Conservation (phyloP, 1,284 basidiomycete species). For the Sutorius eximius region DNA sequence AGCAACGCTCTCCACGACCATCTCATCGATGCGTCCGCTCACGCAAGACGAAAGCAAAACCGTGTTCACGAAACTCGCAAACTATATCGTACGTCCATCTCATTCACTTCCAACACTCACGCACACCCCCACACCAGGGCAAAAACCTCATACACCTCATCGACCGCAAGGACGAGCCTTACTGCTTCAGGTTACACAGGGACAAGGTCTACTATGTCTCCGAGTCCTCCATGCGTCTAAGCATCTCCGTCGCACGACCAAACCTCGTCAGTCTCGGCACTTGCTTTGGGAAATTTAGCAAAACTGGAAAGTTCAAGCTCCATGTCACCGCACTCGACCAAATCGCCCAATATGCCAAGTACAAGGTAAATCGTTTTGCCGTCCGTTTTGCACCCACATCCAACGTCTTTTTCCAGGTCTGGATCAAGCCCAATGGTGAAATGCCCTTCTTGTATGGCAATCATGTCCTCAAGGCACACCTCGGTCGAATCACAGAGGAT, state of each 20-base stretch:
- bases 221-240: conserved; percentile 89
- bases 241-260: conserved; percentile 88
- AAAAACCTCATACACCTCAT: conserved; percentile 91
- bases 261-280: conserved; percentile 94
- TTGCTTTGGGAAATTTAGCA: conserved; percentile 98
- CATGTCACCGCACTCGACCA: conserved; percentile 94
- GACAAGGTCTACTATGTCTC: conserved; percentile 95
- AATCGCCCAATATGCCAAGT: conserved; percentile 95
- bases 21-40: conserved; percentile 66
- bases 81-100: conserved; percentile 71
- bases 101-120: neutral
- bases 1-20: neutral
- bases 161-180: conserved; percentile 80
- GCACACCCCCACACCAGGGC: conserved; percentile 47
- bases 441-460: conserved; percentile 99
- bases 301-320: conserved; percentile 96
- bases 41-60: conserved; percentile 86
- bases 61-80: conserved; percentile 88
- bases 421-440: conserved; percentile 99
- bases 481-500: conserved; percentile 99
- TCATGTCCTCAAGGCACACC: conserved; percentile 97
- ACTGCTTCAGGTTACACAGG: conserved; percentile 90
- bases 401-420: conserved; percentile 61
- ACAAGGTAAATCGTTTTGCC: conserved; percentile 67
- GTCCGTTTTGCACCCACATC: neutral